Base-by-base conservation (phyloP, 1,139 yeast species). In the Yamadazyma triangularis region DNA sequence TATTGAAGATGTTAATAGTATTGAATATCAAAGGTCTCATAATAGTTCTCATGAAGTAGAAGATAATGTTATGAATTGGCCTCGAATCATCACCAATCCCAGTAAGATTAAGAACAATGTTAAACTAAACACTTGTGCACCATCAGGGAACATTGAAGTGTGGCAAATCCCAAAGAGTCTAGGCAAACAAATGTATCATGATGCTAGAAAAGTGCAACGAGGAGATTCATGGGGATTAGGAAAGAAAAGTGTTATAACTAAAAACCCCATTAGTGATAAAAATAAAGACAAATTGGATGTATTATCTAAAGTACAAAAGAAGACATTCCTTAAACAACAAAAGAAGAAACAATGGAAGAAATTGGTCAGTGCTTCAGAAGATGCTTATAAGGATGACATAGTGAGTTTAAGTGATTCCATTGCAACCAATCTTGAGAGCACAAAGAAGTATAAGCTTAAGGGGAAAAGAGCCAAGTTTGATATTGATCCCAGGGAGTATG, bases 181-280 rank as follows among this genome's bases (percentile, higher is more conserved):
- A 35, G 85, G 86, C 9, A 77, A 78, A 44, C 83, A 79, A 42
- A 77, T 68, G 2, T 91, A 87, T 48, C 94, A 86, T 45, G 97
- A 91, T 60, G 96, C 96, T 0, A 70, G 97, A 37, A 89, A 91
- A 53, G 76, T 86, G 0, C 61, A 58, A 23, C 74, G 78, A 48
- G 96, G 96, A n/a, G 99, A 91, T 51, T 59, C 82, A 33, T 91
- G 97, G 97, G 81, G 83, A 0, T 62, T 86, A 32, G 91, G 77
- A 16, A 83, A 81, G 27, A 89, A 89, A 59, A 70, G 80, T 7
- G 77, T 70, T 9, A 53, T 64, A 4, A 68, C 64, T 13, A 58
- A 56, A 39, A 58, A 54, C 28, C 48, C 47, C 20, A 32, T 67
- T 10, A 48, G 61, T 21, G 66, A 56, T 12, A 52, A 56, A 14